A percentile compares a stretch with the other conserved stretches of the same genome.
Evolutionary conservation across 225 moss, liverwort and hornwort genomes (phyloP).

Genomic region (Lunularia cruciata): DNA sequence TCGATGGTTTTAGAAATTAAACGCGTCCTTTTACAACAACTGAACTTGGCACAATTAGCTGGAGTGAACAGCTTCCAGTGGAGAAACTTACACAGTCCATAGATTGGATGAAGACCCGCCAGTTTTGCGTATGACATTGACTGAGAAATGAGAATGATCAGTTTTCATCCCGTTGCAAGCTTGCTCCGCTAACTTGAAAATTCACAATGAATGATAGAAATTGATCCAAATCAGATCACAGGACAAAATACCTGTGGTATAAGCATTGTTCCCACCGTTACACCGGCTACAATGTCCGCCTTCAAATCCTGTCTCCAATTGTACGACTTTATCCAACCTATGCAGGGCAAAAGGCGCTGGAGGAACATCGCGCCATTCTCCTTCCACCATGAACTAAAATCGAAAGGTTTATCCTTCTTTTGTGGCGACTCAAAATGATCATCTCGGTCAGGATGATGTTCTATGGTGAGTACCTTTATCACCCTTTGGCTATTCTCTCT

Average conservation of each 20-base stretch:
- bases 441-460: neutral
- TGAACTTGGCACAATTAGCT: neutral
- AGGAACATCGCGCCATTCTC: neutral
- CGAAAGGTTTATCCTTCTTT: neutral
- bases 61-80: neutral
- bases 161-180: neutral
- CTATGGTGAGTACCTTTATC: slow-evolving; percentile 12
- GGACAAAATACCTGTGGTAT: slow-evolving; percentile 60
- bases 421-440: neutral
- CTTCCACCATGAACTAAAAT: slow-evolving; percentile 2
- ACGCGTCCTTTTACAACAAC: neutral
- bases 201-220: neutral
- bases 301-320: slow-evolving; percentile 64
- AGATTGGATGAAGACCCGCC: slow-evolving; percentile 96
- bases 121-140: slow-evolving; percentile 92
- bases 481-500: neutral
- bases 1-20: too few relatives aligned
- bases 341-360: slow-evolving; percentile 60
- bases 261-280: slow-evolving; percentile 97
- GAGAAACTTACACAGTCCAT: slow-evolving; percentile 69
- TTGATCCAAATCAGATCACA: neutral
- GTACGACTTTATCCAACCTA: slow-evolving; percentile 73
- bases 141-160: slow-evolving; percentile 32
- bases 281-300: slow-evolving; percentile 68
- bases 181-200: neutral